Evolutionary conservation across 306 rosid species (phyloP).

Genomic region (Cyamopsis tetragonoloba): DNA sequence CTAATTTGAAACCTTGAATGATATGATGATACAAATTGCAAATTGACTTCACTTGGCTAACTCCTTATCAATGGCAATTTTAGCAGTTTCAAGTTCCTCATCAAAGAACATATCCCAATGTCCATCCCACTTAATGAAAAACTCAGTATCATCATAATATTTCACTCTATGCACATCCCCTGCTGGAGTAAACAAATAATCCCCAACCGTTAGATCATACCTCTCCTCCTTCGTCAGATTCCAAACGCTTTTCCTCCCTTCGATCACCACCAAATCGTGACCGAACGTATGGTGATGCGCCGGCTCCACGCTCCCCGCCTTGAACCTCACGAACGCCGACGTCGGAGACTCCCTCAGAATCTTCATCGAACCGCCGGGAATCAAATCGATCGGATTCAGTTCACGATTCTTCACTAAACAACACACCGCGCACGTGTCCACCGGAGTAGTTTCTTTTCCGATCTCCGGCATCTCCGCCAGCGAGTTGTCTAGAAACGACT

Average conservation of each 20-base stretch:
- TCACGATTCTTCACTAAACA: conserved; percentile 60
- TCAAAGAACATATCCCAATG: conserved; percentile 91
- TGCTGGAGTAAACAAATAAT: conserved; percentile 71
- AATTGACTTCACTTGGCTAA: neutral
- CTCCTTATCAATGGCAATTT: conserved; percentile 43
- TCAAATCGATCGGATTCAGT: conserved; percentile 58
- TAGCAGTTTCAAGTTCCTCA: conserved; percentile 62
- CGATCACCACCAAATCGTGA: conserved; percentile 74
- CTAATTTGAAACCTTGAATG: too few relatives aligned
- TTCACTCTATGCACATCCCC: conserved; percentile 80
- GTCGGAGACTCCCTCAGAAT: conserved; percentile 77
- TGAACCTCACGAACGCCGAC: conserved; percentile 71
- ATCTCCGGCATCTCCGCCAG: conserved; percentile 64
- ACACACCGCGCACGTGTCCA: conserved; percentile 55
- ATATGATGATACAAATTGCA: too few relatives aligned
- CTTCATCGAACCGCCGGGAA: conserved; percentile 89
- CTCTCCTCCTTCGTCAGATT: conserved; percentile 66
- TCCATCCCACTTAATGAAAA: conserved; percentile 94
- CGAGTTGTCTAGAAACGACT: conserved; percentile 54
- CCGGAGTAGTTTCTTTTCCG: conserved; percentile 14
- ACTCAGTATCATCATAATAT: conserved; percentile 71
- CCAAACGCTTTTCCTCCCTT: conserved; percentile 89
- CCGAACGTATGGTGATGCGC: conserved; percentile 93
- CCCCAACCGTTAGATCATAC: conserved; percentile 63
- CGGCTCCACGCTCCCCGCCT: conserved; percentile 85